phyloP scores from a whole-genome alignment of 1,284 basidiomycete species.

The Microbotryomycetes sp. region DNA sequence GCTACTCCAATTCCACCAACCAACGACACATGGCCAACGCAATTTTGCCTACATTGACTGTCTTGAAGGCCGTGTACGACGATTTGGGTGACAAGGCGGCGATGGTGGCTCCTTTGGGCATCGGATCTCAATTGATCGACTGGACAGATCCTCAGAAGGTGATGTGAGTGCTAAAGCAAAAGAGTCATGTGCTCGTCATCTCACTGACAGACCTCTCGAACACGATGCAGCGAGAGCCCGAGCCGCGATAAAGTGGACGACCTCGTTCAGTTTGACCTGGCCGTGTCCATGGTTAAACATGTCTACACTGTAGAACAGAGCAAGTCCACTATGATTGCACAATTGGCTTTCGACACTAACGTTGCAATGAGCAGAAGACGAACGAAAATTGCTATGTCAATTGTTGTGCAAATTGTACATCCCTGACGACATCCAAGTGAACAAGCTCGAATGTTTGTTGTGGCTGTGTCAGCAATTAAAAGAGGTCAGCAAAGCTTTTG shows the following conservation, averaged over 20 bases:
- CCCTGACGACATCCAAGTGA: slow-evolving; percentile 56
- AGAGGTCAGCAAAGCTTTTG: not conserved
- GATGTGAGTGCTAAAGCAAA: slow-evolving; percentile 48
- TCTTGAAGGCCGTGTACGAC: slow-evolving; percentile 60
- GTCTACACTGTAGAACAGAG: slow-evolving; percentile 49
- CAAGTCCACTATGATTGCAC: too few species aligned
- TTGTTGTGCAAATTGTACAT: slow-evolving; percentile 70
- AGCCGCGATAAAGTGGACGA: slow-evolving; percentile 38
- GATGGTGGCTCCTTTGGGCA: slow-evolving; percentile 72
- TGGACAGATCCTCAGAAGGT: slow-evolving; percentile 88
- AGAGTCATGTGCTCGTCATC: not conserved
- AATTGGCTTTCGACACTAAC: not conserved
- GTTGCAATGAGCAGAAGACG: slow-evolving; percentile 54
- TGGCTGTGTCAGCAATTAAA: not conserved
- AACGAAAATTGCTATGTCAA: slow-evolving; percentile 72
- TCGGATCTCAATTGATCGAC: slow-evolving; percentile 76
- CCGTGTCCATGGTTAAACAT: slow-evolving; percentile 60
- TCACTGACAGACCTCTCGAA: not conserved
- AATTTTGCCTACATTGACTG: slow-evolving; percentile 65
- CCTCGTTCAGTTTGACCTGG: slow-evolving; percentile 68
- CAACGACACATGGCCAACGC: slow-evolving; percentile 71
- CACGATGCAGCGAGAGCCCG: slow-evolving; percentile 42
- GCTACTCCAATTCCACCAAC: slow-evolving; percentile 72
- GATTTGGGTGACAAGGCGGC: slow-evolving; percentile 62
- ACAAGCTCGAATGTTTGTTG: not conserved